Evolutionary conservation across 2,329 filamentous ascomycete genomes (phyloP).

Genomic region (Aureobasidium leucospermi): DNA sequence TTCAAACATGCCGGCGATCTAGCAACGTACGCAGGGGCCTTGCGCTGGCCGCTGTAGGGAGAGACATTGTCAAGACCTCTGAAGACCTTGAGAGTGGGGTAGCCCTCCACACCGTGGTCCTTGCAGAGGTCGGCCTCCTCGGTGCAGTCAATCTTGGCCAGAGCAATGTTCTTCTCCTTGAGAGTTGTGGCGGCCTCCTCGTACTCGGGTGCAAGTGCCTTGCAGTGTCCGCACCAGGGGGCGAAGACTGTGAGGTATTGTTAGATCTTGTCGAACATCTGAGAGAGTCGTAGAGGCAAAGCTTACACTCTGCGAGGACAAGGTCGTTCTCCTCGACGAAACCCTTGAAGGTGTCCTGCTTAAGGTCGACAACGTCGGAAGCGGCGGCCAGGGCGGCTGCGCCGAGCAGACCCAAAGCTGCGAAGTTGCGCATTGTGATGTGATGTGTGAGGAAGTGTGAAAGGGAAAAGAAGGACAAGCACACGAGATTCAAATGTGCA

Average conservation of each 20-base stretch:
- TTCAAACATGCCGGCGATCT: neutral
- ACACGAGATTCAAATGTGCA: neutral
- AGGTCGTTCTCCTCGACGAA: constrained; percentile 83
- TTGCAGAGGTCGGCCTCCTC: constrained; percentile 89
- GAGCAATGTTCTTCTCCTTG: constrained; percentile 79
- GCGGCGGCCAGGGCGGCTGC: constrained; percentile 55
- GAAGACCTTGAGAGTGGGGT: constrained; percentile 99
- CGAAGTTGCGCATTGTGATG: constrained; percentile 21
- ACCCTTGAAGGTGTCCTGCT: constrained; percentile 75
- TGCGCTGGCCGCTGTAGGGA: constrained; percentile 83
- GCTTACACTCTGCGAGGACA: constrained; percentile 88
- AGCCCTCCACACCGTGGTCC: constrained; percentile 85
- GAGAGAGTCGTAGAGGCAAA: neutral
- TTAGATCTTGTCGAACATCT: neutral
- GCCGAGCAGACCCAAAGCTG: constrained; percentile 35
- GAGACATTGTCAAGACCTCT: constrained; percentile 73
- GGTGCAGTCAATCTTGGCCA: constrained; percentile 91
- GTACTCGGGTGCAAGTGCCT: constrained; percentile 90
- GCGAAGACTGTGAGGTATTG: constrained; percentile 62
- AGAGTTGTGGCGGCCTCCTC: constrained; percentile 76
- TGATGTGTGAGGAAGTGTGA: neutral
- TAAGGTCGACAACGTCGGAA: constrained; percentile 80
- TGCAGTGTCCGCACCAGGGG: constrained; percentile 97
- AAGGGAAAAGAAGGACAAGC: neutral
- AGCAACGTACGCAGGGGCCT: constrained; percentile 57